Percentiles rank a stretch among this genome's conserved stretches.
phyloP scores from a whole-genome alignment of 2,329 filamentous ascomycete genomes.

The Fusarium sacchari region DNA sequence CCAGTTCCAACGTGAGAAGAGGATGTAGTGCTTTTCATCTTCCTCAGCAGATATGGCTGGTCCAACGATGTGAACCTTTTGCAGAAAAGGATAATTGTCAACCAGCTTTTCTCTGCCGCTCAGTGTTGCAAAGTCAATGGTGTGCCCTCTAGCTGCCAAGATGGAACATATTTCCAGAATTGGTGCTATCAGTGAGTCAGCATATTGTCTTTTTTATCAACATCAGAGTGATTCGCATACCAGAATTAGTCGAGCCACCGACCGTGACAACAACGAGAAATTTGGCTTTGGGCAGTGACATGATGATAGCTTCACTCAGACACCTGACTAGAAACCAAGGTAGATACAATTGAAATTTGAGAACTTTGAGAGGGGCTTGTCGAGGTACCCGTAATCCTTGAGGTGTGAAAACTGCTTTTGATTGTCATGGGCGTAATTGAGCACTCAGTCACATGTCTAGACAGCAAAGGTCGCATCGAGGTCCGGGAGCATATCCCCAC shows the following conservation, averaged over 20 bases:
- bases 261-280: not conserved
- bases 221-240: not conserved
- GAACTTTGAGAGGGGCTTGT: not conserved
- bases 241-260: not conserved
- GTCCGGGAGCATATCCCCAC: not conserved
- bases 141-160: not conserved
- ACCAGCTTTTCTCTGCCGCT: not conserved
- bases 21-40: not conserved
- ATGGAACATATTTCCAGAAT: constrained; percentile 2
- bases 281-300: not conserved
- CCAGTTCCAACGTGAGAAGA: constrained; percentile 3
- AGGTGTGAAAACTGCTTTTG: not conserved
- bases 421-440: not conserved
- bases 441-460: not conserved
- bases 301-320: not conserved
- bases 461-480: not conserved
- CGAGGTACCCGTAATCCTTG: not conserved
- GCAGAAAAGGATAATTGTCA: not conserved
- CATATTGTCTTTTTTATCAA: too few relatives aligned
- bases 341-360: not conserved
- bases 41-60: not conserved
- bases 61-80: not conserved
- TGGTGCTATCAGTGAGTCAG: not conserved
- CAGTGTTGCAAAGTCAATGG: constrained; percentile 4
- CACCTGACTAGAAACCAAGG: too few relatives aligned